These are phyloP conservation scores for Dalbergia cochinchinensis DNA, from an alignment of 306 rosid species.

Conservation along the genomic window DNA sequence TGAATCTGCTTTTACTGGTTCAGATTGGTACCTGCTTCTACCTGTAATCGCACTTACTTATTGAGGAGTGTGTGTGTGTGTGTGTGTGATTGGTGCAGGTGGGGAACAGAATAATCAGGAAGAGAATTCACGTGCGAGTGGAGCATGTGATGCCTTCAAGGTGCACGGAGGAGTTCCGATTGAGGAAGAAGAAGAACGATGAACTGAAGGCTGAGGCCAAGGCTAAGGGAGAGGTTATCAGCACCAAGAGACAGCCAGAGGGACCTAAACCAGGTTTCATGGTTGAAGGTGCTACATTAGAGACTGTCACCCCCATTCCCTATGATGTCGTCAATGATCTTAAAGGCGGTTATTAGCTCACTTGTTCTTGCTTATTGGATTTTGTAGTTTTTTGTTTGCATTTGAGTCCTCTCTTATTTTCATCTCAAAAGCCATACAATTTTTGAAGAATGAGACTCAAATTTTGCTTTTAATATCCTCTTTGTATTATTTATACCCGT, in stretches of 20 bases:
- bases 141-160: conserved; percentile 93
- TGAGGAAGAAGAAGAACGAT: conserved; percentile 79
- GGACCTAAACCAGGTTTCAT: conserved; percentile 97
- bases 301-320: conserved; percentile 95
- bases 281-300: conserved; percentile 89
- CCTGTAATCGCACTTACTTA: background rate
- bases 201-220: conserved; percentile 85
- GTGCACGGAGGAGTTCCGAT: conserved; percentile 79
- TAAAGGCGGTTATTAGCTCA: conserved; percentile 87
- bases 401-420: background rate
- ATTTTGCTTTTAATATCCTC: conserved; percentile 8
- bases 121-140: conserved; percentile 91
- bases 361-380: background rate
- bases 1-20: background rate
- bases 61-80: background rate
- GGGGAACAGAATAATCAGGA: conserved; percentile 73
- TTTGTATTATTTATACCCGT: too few species aligned
- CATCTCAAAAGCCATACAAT: conserved; percentile 2
- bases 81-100: conserved; percentile 58
- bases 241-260: conserved; percentile 88
- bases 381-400: conserved; percentile 12
- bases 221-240: conserved; percentile 71
- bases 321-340: conserved; percentile 96
- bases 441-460: conserved; percentile 33
- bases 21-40: background rate